Conservation (phyloP, 192 early-diverging fungal genomes). For the Coemansia sp. region DNA sequence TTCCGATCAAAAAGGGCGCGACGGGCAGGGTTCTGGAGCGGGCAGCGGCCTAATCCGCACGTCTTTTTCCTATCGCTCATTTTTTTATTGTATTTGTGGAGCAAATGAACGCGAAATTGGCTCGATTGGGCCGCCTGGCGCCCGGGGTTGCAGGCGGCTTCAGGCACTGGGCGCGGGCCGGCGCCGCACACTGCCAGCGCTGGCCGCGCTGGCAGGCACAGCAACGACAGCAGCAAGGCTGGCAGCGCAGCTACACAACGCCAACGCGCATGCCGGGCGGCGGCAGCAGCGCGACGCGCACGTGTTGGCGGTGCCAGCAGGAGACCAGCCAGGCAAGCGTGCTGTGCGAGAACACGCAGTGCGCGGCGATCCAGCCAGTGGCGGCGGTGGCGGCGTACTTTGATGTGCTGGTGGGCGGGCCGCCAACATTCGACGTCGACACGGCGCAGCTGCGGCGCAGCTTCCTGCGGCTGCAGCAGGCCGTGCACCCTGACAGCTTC, state of each 20-base stretch:
- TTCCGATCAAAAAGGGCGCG: slow-evolving; percentile 11
- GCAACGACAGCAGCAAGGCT: no score
- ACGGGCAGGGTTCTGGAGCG: neutral
- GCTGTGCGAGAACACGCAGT: slow-evolving; percentile 58
- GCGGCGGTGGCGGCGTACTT: slow-evolving; percentile 55
- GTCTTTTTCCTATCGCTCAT: no score
- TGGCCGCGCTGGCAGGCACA: no score
- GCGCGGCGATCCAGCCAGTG: slow-evolving; percentile 58
- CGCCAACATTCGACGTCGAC: slow-evolving; percentile 65
- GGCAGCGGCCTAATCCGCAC: no score
- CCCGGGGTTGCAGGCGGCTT: no score
- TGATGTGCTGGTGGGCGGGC: slow-evolving; percentile 51
- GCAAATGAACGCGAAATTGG: no score
- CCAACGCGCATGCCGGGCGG: no score
- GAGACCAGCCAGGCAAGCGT: slow-evolving; percentile 41
- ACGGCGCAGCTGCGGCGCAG: slow-evolving; percentile 53
- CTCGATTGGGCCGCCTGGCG: no score
- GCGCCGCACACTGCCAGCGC: no score
- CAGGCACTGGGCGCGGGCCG: no score
- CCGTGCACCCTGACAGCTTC: slow-evolving; percentile 82
- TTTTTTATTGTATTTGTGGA: no score
- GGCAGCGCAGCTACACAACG: no score
- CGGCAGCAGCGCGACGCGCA: slow-evolving; percentile 7
- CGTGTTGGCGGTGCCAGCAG: slow-evolving; percentile 64
- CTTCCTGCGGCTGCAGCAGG: slow-evolving; percentile 76